Percentiles rank a stretch among this genome's conserved stretches.
These are phyloP conservation scores for Xylariomycetidae sp. DNA, from an alignment of 2,329 filamentous ascomycete genomes.

Conservation along the genomic window DNA sequence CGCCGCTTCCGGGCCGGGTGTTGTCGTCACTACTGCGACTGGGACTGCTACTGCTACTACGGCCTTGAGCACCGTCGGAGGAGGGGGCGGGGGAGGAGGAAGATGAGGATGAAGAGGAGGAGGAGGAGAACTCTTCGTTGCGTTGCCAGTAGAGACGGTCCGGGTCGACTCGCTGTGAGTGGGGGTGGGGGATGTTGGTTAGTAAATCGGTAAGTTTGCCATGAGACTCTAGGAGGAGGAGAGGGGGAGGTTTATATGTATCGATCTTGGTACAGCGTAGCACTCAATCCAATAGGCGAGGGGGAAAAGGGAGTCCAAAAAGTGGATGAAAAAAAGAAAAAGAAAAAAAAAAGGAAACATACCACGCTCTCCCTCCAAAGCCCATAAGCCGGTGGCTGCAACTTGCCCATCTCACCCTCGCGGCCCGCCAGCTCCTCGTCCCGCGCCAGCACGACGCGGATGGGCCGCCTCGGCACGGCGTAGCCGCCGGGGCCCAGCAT, in stretches of 20 bases:
- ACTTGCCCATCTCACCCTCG: constrained; percentile 50
- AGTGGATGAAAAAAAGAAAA: background rate
- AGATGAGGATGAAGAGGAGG: too few species aligned
- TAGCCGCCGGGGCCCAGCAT: constrained; percentile 58
- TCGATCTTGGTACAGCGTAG: background rate
- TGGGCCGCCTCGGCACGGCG: constrained; percentile 66
- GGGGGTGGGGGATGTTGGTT: too few species aligned
- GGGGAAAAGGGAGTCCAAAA: background rate
- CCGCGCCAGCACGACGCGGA: constrained; percentile 67
- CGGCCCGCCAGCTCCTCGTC: constrained; percentile 66
- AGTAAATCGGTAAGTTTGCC: too few species aligned
- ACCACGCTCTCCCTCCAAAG: constrained; percentile 80
- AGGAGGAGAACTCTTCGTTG: constrained; percentile 39
- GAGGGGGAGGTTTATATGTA: constrained; percentile 1
- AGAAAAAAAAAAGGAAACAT: constrained; percentile 33
- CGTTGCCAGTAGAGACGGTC: constrained; percentile 78
- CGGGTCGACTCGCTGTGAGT: constrained; percentile 74
- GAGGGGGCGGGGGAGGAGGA: too few species aligned
- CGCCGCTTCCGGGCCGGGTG: constrained; percentile 13
- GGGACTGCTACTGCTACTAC: constrained; percentile 2
- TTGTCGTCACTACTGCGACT: constrained; percentile 1
- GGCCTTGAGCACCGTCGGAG: too few species aligned
- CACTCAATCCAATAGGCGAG: background rate
- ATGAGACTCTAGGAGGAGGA: too few species aligned
- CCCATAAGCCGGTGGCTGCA: constrained; percentile 78